phyloP scores from a whole-genome alignment of 257 asterid genomes.

The Przewalskia tangutica region DNA sequence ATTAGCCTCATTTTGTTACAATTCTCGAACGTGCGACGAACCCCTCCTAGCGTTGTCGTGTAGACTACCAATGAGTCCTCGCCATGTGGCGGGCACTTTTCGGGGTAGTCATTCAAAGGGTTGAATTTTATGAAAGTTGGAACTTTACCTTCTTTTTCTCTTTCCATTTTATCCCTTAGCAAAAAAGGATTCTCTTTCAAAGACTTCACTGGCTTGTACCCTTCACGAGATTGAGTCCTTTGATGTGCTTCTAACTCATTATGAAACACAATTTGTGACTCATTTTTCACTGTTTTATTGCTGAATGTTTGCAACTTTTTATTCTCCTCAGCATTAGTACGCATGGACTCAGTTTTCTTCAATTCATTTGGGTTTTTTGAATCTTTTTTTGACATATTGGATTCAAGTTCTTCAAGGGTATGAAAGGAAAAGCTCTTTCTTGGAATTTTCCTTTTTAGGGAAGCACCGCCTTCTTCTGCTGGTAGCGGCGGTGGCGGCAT shows the following conservation, averaged over 20 bases:
- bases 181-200: conserved; percentile 72
- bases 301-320: not conserved
- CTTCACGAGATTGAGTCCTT: not conserved
- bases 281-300: not conserved
- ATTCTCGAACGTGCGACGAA: conserved; percentile 74
- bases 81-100: conserved; percentile 72
- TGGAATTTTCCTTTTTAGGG: conserved; percentile 5
- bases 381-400: conserved; percentile 15
- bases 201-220: conserved; percentile 45
- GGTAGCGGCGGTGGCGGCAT: not conserved
- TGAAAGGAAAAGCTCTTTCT: conserved; percentile 55
- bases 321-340: not conserved
- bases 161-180: conserved; percentile 46
- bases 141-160: conserved; percentile 54
- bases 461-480: conserved; percentile 3
- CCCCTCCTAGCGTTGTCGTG: conserved; percentile 87
- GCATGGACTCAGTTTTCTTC: conserved; percentile 9
- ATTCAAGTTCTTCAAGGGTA: conserved; percentile 78
- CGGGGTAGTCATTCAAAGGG: conserved; percentile 61
- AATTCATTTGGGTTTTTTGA: conserved; percentile 3
- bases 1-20: conserved; percentile 56
- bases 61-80: conserved; percentile 63
- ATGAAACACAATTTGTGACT: not conserved
- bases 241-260: not conserved
- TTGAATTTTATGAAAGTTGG: conserved; percentile 33